Evolutionary conservation across 768 basidiomycete genomes (phyloP).

Genomic region (Amanita rubescens): DNA sequence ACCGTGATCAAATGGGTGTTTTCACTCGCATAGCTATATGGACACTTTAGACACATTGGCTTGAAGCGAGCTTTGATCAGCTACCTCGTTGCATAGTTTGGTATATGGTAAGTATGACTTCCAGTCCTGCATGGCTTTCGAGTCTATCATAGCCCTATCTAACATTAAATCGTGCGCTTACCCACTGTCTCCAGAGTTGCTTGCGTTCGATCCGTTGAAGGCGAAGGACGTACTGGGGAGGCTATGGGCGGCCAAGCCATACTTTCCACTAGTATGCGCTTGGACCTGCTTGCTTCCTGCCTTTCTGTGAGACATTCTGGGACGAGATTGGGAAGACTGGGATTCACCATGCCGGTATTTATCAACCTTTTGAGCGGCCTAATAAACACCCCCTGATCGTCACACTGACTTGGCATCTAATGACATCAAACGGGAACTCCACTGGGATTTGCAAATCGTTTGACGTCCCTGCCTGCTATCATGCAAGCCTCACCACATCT

Average conservation of each 20-base stretch:
- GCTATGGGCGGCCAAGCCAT: neutral
- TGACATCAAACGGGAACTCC: neutral
- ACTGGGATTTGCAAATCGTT: neutral
- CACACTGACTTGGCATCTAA: neutral
- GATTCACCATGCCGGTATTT: neutral
- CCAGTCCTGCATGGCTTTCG: constrained; percentile 17
- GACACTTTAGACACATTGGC: constrained; percentile 5
- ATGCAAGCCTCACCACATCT: neutral
- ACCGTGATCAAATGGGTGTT: constrained; percentile 29
- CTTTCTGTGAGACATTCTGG: constrained; percentile 4
- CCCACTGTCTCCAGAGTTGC: constrained; percentile 33
- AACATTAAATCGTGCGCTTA: constrained; percentile 13
- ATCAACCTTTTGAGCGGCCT: neutral
- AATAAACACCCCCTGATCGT: neutral
- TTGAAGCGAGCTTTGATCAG: constrained; percentile 2
- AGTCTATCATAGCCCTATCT: neutral
- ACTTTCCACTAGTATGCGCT: neutral
- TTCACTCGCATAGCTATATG: constrained; percentile 29
- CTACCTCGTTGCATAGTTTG: constrained; percentile 33
- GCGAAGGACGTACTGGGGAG: constrained; percentile 26
- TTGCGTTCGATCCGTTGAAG: constrained; percentile 33
- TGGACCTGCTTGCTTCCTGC: neutral
- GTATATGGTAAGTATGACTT: constrained; percentile 32
- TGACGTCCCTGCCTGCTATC: neutral
- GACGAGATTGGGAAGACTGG: neutral